Percentiles rank a stretch among this genome's conserved stretches.
phyloP scores from a whole-genome alignment of 2,329 filamentous ascomycete species.

The Hypoxylon sp. region DNA sequence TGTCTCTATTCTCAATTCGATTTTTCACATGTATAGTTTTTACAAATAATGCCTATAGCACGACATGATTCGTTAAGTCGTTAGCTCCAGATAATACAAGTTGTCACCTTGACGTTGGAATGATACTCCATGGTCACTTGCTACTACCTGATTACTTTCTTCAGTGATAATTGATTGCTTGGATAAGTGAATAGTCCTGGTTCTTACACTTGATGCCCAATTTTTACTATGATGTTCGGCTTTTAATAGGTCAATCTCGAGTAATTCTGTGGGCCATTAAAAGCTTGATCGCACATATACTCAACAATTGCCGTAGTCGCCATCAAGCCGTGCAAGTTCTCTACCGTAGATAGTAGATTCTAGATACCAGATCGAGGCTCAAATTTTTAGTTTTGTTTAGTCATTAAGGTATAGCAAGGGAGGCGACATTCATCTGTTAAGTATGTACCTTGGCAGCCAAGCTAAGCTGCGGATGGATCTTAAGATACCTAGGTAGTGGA shows the following conservation, averaged over 20 bases:
- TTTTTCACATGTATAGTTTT: constrained; percentile 20
- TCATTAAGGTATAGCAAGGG: too few species aligned
- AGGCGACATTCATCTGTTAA: too few species aligned
- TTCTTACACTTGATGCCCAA: constrained; percentile 24
- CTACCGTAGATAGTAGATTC: neutral
- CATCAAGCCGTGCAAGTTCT: neutral
- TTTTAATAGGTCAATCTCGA: neutral
- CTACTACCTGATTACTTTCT: constrained; percentile 3
- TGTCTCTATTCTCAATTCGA: constrained; percentile 17
- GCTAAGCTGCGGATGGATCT: neutral
- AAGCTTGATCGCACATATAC: neutral
- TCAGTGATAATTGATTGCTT: neutral
- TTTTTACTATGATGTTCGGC: constrained; percentile 7
- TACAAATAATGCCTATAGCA: constrained; percentile 13
- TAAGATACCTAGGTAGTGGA: constrained; percentile 26
- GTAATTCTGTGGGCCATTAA: neutral
- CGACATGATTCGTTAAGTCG: constrained; percentile 15
- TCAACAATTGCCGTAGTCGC: neutral
- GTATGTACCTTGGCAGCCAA: constrained; percentile 4
- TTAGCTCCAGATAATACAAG: constrained; percentile 4
- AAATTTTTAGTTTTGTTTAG: neutral
- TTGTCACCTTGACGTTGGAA: constrained; percentile 10
- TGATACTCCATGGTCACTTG: constrained; percentile 18
- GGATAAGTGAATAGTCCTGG: neutral
- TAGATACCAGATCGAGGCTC: neutral